Conservation (phyloP, 2,329 filamentous ascomycete species). For the Hypoxylon sp. region DNA sequence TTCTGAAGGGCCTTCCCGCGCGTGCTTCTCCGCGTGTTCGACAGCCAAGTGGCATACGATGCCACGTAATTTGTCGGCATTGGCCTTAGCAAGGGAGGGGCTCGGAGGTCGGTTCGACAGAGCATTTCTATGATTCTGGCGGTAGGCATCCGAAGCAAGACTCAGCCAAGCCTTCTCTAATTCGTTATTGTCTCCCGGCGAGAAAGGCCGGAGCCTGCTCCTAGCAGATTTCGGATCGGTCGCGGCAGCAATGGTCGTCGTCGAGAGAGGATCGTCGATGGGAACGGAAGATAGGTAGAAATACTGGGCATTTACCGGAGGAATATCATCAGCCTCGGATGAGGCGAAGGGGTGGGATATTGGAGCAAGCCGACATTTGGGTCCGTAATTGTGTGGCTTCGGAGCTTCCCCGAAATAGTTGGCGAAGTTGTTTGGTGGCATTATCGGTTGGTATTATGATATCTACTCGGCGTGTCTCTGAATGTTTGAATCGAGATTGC, state of each 20-base stretch:
- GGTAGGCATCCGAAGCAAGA: slow-evolving; percentile 64
- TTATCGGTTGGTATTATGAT: slow-evolving; percentile 39
- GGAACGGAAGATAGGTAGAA: slow-evolving; percentile 87
- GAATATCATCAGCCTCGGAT: slow-evolving; percentile 61
- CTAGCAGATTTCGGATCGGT: slow-evolving; percentile 66
- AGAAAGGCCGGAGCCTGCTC: slow-evolving; percentile 80
- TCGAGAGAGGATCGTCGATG: slow-evolving; percentile 89
- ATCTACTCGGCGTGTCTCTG: slow-evolving; percentile 25
- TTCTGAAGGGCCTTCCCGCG: slow-evolving; percentile 53
- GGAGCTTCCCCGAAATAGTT: slow-evolving; percentile 42
- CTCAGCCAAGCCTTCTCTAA: slow-evolving; percentile 82
- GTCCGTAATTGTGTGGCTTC: slow-evolving; percentile 68
- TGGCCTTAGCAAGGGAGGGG: slow-evolving; percentile 52
- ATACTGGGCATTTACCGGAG: slow-evolving; percentile 77
- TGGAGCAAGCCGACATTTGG: slow-evolving; percentile 69
- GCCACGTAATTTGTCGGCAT: slow-evolving; percentile 53
- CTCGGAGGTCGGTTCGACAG: slow-evolving; percentile 51
- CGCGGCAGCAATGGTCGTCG: slow-evolving; percentile 64
- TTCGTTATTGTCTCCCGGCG: slow-evolving; percentile 80
- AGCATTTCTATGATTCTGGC: slow-evolving; percentile 60
- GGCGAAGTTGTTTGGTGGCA: slow-evolving; percentile 43
- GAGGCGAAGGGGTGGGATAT: slow-evolving; percentile 55
- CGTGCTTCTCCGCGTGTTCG: slow-evolving; percentile 63
- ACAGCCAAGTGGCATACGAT: slow-evolving; percentile 60
- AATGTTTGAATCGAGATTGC: slow-evolving; percentile 8